These are phyloP conservation scores for Salix viminalis DNA, from an alignment of 345 rosid genomes.

Conservation along the genomic window DNA sequence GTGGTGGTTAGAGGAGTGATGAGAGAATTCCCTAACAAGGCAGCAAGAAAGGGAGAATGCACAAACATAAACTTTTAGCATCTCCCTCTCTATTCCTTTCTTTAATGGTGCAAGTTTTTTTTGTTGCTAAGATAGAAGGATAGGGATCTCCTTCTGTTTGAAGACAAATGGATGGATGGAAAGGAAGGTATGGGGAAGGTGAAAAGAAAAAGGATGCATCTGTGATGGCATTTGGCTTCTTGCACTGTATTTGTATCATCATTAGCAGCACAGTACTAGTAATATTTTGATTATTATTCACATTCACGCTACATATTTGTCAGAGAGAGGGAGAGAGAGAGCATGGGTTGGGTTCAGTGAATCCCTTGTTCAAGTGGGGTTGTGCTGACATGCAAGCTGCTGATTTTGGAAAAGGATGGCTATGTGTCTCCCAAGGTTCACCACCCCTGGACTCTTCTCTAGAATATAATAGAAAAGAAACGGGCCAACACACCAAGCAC, in stretches of 20 bases:
- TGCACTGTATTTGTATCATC: neutral
- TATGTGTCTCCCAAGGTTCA: constrained; percentile 15
- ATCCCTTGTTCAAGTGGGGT: constrained; percentile 5
- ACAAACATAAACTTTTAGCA: neutral
- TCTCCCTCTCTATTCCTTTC: neutral
- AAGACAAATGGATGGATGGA: neutral
- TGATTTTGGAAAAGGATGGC: constrained; percentile 14
- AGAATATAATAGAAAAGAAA: neutral
- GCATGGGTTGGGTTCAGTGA: constrained; percentile 13
- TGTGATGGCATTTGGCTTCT: neutral
- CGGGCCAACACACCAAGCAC: neutral
- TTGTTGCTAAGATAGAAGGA: neutral
- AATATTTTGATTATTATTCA: neutral
- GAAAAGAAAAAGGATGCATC: neutral
- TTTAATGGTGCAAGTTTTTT: neutral
- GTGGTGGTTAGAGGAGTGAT: neutral
- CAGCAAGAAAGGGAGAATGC: neutral
- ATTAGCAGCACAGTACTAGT: no score
- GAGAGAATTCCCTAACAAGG: neutral
- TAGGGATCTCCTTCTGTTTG: neutral
- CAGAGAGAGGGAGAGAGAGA: neutral
- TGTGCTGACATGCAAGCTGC: constrained; percentile 13
- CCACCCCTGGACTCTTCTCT: constrained; percentile 3
- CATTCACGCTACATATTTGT: no score
- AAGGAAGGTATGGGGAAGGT: neutral